Evolutionary conservation across 2,329 filamentous ascomycete genomes (phyloP), one percentile per base, ranked within the genome.

Genomic region (Fusarium mexicanum): DNA sequence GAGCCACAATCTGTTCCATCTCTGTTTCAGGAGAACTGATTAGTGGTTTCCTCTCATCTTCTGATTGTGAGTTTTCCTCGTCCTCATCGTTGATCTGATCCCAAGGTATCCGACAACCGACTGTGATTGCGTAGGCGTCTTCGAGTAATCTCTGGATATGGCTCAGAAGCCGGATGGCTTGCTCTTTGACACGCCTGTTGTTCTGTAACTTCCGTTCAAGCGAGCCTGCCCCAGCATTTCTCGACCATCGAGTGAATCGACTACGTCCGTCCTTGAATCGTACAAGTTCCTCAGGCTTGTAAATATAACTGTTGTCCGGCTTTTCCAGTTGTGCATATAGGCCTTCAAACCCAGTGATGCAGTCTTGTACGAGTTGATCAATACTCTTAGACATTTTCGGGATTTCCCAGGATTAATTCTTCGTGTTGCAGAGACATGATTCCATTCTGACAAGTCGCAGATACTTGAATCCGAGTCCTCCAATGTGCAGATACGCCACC

Each of bases 271-370:
- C n/a, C 22, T n/a, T 26, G 3, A 37, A 17, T 11, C 8, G 2
- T 5, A 3, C 24, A 17, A 13, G 5, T 2, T 37, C 31, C 22
- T 46, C n/a, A 24, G 3, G 1, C 11, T 26, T 12, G 2, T 16
- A 5, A 4, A 3, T 2, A 17, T 12, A 2, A 14, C 5, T 6
- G 47, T 18, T 6, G 7, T 7, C 5, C 17, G 6, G 20, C n/a
- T n/a, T n/a, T n/a, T n/a, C n/a, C n/a, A n/a, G n/a, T n/a, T n/a
- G n/a, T n/a, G n/a, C n/a, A n/a, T n/a, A n/a, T n/a, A n/a, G n/a
- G n/a, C n/a, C n/a, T n/a, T n/a, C n/a, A n/a, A 26, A 33, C 33
- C 33, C 33, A 33, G 13, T 33, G 14, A 12, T 33, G 13, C 57
- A 60, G 24, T 33, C 35, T 50, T 18, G 6, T 10, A 14, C 20